Base-by-base conservation (phyloP, 1,139 yeast species). In the Wickerhamomyces sp. region DNA sequence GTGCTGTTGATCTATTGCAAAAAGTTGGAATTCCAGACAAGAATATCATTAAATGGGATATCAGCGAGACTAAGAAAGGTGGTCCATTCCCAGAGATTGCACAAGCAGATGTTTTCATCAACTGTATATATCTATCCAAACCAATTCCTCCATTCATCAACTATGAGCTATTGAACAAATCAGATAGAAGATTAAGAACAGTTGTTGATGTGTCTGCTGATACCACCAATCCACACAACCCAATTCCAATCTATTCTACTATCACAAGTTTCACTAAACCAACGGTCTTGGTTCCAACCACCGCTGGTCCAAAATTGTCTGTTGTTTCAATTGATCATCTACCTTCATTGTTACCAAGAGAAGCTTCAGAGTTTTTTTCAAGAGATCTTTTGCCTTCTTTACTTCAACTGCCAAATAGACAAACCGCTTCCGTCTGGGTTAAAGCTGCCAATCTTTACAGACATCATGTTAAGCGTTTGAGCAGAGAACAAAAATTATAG, bases 161-260 rank as follows among this genome's bases (percentile, higher is more conserved):
- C 62, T 62, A 61, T 51, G 85, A 83, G 23, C 61, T 74, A 41
- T 73, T 91, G 59, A 83, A 84, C 64, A 64, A 61, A 38, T 56
- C 61, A 23, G 51, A 58, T 35, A 85, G 98, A 75, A 80, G 73
- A 49, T 75, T 91, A 57, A 80, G 91, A 60, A 86, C 93, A 16
- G 87, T 93, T 46, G 96, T 91, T 35, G 98, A 91, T 61, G 98
- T 91, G 39, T 86, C 96, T 39, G 98, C 98, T 40, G 98, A 93
- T 64, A 91, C 97, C 34, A 91, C 98, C 38, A 93, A 91, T 62
- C 97, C 97, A 41, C 93, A 88, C 69, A 91, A 91, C 66, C 98
- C 98, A 42, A 76, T 91, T 44, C 98, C 98, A 45, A 91, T 91
- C 38, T 93, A 91, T 63, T 70, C 76, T 23, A 70, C 86, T 48